phyloP scores from a whole-genome alignment of 768 basidiomycete species.

The Boletus speciosus region DNA sequence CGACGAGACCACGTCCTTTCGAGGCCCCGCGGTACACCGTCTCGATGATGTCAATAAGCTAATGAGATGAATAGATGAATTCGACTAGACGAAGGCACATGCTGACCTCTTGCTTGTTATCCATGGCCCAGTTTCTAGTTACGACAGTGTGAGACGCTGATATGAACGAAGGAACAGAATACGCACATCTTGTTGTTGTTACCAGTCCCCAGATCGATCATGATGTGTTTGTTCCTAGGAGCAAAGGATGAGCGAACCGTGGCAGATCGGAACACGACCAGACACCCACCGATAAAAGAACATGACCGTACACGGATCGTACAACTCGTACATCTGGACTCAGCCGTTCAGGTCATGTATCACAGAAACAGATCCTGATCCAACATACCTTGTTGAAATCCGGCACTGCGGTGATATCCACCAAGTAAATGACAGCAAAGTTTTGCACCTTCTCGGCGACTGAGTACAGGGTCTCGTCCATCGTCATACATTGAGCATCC shows the following conservation, averaged over 20 bases:
- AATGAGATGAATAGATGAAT: background rate
- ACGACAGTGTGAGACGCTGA: background rate
- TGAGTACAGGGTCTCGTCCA: conserved; percentile 94
- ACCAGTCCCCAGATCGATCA: conserved; percentile 99
- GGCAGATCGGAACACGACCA: background rate
- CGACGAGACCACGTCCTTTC: conserved; percentile 96
- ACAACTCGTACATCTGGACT: conserved; percentile 93
- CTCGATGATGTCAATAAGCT: conserved; percentile 98
- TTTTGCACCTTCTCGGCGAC: conserved; percentile 97
- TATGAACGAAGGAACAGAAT: background rate
- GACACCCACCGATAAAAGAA: conserved; percentile 88
- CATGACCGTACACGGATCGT: conserved; percentile 97
- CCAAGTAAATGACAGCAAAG: conserved; percentile 94
- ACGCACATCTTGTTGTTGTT: conserved; percentile 99
- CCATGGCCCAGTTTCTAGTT: conserved; percentile 95
- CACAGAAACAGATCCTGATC: background rate
- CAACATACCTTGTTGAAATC: conserved; percentile 87
- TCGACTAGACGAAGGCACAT: background rate
- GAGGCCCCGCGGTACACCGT: conserved; percentile 98
- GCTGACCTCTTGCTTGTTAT: conserved; percentile 93
- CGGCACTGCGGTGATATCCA: conserved; percentile 94
- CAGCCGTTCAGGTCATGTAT: background rate
- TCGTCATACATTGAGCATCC: conserved; percentile 95
- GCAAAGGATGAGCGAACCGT: background rate
- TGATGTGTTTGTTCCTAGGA: conserved; percentile 93